Evolutionary conservation across 768 basidiomycete genomes (phyloP).

Genomic region (Cyathus striatus): DNA sequence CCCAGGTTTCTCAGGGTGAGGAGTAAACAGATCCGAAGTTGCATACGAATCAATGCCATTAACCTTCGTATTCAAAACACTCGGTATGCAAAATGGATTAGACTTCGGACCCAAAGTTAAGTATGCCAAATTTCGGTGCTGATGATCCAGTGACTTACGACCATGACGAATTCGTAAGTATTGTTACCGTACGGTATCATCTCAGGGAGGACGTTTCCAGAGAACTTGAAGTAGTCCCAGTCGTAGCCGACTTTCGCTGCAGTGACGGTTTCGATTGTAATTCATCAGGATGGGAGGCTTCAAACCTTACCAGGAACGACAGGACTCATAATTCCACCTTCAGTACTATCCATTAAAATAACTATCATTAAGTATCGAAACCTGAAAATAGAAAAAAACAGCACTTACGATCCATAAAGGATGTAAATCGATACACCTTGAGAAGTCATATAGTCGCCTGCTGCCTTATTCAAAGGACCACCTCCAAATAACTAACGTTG

Average conservation of each 20-base stretch:
- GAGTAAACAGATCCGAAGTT: too few species aligned
- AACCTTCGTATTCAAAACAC: constrained; percentile 26
- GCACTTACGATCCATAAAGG: constrained; percentile 28
- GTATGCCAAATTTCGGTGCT: too few species aligned
- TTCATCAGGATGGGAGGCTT: not conserved
- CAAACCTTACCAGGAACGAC: constrained; percentile 7
- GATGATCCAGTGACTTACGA: too few species aligned
- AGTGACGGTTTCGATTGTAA: not conserved
- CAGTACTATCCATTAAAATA: constrained; percentile 3
- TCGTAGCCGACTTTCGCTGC: constrained; percentile 6
- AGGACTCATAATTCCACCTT: constrained; percentile 8
- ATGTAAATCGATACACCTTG: constrained; percentile 25
- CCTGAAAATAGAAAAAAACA: not conserved
- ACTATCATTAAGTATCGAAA: not conserved
- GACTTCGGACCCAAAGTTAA: constrained; percentile 6
- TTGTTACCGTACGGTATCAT: constrained; percentile 26
- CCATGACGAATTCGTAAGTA: constrained; percentile 33
- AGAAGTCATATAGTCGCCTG: constrained; percentile 25
- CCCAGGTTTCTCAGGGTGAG: too few species aligned
- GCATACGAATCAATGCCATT: constrained; percentile 33
- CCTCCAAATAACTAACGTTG: constrained; percentile 26
- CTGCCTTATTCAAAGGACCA: constrained; percentile 29
- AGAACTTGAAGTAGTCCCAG: constrained; percentile 31
- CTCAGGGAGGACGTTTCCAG: constrained; percentile 12
- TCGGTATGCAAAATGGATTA: constrained; percentile 11